Percentiles rank a stretch among this genome's conserved stretches.
Conservation (phyloP, 23 red algal genomes). For the Gracilaria gracilis region DNA sequence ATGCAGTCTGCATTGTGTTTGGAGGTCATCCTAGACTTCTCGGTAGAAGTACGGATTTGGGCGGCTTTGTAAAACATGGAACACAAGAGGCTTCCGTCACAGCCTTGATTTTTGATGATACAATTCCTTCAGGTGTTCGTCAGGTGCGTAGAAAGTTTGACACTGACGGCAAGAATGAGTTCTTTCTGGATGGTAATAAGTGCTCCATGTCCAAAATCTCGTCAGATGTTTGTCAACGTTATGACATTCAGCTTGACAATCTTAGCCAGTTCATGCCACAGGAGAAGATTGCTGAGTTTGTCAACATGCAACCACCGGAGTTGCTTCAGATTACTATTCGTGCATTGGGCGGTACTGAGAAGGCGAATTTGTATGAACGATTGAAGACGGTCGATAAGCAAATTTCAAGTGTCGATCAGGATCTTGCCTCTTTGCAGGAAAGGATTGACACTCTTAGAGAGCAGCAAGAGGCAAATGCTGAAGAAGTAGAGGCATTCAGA, state of each 20-base stretch:
- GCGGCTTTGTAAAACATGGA: constrained; percentile 83
- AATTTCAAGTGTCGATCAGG: constrained; percentile 2
- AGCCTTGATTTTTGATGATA: constrained; percentile 75
- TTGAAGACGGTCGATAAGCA: constrained; percentile 59
- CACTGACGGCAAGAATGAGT: constrained; percentile 53
- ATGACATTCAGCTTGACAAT: constrained; percentile 98
- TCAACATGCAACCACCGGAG: constrained; percentile 72
- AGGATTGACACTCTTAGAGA: constrained; percentile 52
- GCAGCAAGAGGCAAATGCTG: constrained; percentile 65
- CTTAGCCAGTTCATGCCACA: constrained; percentile 97
- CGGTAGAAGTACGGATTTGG: constrained; percentile 76
- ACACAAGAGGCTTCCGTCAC: constrained; percentile 72
- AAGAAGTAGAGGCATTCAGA: constrained; percentile 68
- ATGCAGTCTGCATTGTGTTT: constrained; percentile 89
- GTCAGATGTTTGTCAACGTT: constrained; percentile 55
- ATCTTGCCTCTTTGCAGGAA: constrained; percentile 39
- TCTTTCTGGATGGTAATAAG: constrained; percentile 64
- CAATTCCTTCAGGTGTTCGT: constrained; percentile 19
- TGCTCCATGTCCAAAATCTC: constrained; percentile 45
- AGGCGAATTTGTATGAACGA: constrained; percentile 27
- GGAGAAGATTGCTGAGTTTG: constrained; percentile 91
- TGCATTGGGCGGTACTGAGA: constrained; percentile 70
- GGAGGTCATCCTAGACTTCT: constrained; percentile 81
- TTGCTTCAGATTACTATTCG: constrained; percentile 77
- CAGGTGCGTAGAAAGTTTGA: constrained; percentile 64